Conservation (phyloP, 2,329 filamentous ascomycete species). For the Onygena corvina region DNA sequence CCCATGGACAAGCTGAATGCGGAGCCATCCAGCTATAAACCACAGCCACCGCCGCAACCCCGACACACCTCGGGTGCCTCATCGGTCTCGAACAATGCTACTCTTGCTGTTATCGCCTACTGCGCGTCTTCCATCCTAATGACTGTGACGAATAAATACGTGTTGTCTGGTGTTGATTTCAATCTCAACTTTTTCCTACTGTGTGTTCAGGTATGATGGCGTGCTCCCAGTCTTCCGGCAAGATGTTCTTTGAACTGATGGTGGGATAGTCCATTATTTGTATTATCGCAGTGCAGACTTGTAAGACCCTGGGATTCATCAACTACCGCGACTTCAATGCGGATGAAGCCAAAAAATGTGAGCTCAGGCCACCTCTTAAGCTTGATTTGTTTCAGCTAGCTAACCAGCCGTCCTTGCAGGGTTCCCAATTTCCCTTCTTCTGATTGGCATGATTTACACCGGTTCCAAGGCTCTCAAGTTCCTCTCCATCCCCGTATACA, state of each 20-base stretch:
- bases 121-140: conserved; percentile 95
- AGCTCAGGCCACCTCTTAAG: conserved; percentile 24
- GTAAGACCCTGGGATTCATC: conserved; percentile 72
- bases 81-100: conserved; percentile 60
- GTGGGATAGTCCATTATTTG: conserved; percentile 67
- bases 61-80: conserved; percentile 26
- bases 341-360: conserved; percentile 88
- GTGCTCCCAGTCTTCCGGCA: neutral
- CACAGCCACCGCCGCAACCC: conserved; percentile 28
- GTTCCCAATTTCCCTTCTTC: conserved; percentile 90
- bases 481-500: conserved; percentile 95
- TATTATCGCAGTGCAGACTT: conserved; percentile 67
- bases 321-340: conserved; percentile 71
- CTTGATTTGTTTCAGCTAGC: neutral
- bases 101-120: conserved; percentile 74
- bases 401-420: conserved; percentile 41
- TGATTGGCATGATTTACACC: conserved; percentile 99
- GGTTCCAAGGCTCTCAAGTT: conserved; percentile 90
- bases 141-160: conserved; percentile 99
- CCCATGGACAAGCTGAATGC: conserved; percentile 52
- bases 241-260: neutral
- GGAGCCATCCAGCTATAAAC: conserved; percentile 37
- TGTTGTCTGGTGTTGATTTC: conserved; percentile 79
- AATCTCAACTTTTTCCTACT: conserved; percentile 96
- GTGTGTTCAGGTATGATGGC: conserved; percentile 68